Conservation (phyloP, 495 filamentous ascomycete genomes). For the Choiromyces venosus region DNA sequence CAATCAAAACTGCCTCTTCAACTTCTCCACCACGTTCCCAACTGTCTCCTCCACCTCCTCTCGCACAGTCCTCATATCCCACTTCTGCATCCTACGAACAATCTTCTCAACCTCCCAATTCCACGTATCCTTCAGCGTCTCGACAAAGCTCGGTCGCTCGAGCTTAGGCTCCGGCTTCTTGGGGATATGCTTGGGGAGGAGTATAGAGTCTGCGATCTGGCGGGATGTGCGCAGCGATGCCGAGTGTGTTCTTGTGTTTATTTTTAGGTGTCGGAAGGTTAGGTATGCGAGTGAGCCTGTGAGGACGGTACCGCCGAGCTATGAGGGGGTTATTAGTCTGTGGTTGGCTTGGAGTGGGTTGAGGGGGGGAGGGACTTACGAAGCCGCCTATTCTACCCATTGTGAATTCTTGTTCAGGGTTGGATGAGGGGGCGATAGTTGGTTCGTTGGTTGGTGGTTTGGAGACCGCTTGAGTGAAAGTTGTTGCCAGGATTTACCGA, state of each 20-base stretch:
- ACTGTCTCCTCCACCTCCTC: slow-evolving; percentile 50
- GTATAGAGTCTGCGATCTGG: slow-evolving; percentile 51
- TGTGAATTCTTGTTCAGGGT: slow-evolving; percentile 16
- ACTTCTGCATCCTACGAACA: slow-evolving; percentile 62
- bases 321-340: slow-evolving; percentile 17
- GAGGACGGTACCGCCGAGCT: slow-evolving; percentile 80
- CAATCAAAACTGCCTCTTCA: not conserved
- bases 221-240: slow-evolving; percentile 65
- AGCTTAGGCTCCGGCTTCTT: slow-evolving; percentile 45
- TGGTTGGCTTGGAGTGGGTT: slow-evolving; percentile 25
- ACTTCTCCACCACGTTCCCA: slow-evolving; percentile 20
- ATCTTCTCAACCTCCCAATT: slow-evolving; percentile 66
- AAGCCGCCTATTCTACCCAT: slow-evolving; percentile 83
- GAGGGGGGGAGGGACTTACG: slow-evolving; percentile 50
- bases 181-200: slow-evolving; percentile 44
- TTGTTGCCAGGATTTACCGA: not conserved
- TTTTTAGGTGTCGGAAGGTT: slow-evolving; percentile 65
- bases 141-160: slow-evolving; percentile 51
- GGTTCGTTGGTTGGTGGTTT: not conserved
- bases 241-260: slow-evolving; percentile 67
- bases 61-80: slow-evolving; percentile 57
- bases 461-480: not conserved
- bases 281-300: slow-evolving; percentile 79
- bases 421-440: not conserved
- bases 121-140: slow-evolving; percentile 72